Percentiles rank a stretch among this genome's conserved stretches.
Evolutionary conservation across 352 stramenopile genomes (phyloP).

Genomic region (Pythium monospermum): DNA sequence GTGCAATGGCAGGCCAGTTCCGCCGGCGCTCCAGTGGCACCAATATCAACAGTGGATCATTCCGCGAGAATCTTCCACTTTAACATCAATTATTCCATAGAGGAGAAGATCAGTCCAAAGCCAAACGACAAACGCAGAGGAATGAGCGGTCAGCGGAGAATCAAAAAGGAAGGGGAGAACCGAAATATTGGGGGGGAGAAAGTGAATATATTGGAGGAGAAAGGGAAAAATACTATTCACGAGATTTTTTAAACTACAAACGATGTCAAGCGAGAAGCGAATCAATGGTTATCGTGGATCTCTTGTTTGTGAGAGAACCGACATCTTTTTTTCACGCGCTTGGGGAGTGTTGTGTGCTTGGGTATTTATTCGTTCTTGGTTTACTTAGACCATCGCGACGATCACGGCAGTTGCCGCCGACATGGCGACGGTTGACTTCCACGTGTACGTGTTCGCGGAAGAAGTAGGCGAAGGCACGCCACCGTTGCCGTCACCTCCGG

Average conservation of each 20-base stretch:
- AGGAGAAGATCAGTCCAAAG: background rate
- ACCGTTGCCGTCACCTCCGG: background rate
- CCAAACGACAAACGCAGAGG: background rate
- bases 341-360: too few species aligned
- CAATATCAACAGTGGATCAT: background rate
- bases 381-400: constrained; percentile 15
- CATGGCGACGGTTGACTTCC: constrained; percentile 9
- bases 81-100: background rate
- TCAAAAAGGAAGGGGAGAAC: too few species aligned
- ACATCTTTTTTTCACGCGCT: too few species aligned
- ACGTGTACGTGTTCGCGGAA: background rate
- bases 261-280: background rate
- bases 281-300: background rate
- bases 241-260: background rate
- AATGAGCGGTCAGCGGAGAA: too few species aligned
- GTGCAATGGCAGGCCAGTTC: background rate
- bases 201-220: background rate
- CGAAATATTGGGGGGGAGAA: too few species aligned
- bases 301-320: background rate
- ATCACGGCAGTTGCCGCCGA: constrained; percentile 11
- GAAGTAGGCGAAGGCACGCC: constrained; percentile 6
- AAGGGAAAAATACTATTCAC: background rate
- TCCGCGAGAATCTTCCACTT: background rate
- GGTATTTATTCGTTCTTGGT: background rate
- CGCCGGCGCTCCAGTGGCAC: background rate